phyloP scores from a whole-genome alignment of 2,329 filamentous ascomycete species.

The Aspergillus piperis region DNA sequence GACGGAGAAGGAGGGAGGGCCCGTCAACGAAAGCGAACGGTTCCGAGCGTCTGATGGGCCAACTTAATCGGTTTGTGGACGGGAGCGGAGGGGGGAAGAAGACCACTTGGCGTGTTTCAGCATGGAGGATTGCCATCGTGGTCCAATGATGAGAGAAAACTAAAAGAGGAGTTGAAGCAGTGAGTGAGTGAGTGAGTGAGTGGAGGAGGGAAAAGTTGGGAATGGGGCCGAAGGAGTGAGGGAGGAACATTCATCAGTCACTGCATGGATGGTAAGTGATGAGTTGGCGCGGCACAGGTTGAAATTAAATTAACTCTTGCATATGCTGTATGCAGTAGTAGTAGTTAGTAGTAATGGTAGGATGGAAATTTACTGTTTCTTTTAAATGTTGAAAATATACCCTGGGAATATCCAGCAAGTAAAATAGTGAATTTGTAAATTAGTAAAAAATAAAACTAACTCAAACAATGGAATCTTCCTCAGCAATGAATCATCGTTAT shows the following conservation, averaged over 20 bases:
- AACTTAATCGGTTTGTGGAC: background rate
- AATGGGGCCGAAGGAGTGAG: slow-evolving; percentile 2
- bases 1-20: background rate
- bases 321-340: no score
- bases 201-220: background rate
- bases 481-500: no score
- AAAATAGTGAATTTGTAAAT: no score
- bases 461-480: no score
- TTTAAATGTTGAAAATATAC: no score
- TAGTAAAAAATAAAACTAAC: no score
- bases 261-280: background rate
- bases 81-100: background rate
- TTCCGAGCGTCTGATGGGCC: background rate
- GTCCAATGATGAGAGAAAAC: background rate
- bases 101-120: slow-evolving; percentile 4
- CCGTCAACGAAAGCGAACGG: background rate
- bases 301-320: no score
- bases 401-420: no score
- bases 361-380: no score
- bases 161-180: no score
- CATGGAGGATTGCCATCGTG: background rate
- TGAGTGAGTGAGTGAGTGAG: background rate
- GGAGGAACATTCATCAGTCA: background rate
- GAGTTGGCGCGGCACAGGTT: no score
- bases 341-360: no score